Evolutionary conservation across 352 stramenopile species (phyloP), one percentile per base, ranked within the genome.

Genomic region (Phytophthora europaea): DNA sequence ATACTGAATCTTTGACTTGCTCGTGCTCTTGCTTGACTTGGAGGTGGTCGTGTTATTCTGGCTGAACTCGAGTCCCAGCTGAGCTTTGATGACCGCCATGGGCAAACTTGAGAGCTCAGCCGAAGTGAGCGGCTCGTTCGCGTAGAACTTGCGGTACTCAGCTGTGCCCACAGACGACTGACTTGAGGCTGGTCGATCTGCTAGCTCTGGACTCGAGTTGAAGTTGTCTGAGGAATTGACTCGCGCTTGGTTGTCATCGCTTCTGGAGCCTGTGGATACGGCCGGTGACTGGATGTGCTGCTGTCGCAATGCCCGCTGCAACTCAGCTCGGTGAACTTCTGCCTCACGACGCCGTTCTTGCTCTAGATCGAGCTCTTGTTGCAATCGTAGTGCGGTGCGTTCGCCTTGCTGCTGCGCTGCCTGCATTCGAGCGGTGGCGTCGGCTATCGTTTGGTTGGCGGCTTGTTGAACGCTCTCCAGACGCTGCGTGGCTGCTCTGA

Each of bases 81-180:
- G 87, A 13, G 87, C 87, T 26, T 90, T 91, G 69, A 94, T 91
- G 12, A 91, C 62, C 6, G 85, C 84, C 68, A 94, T 88, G 7
- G 87, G 84, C 8, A 94, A 73, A 61, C 75, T 92, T 7, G 87
- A 86, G 13, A 94, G 72, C 60, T 92, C 85, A 0, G 81, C 73
- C n/a, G 87, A 89, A 3, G 80, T 87, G 43, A 91, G 81, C 2
- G 82, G 81, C 57, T 90, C 83, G 57, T 92, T 90, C 2, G 84
- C 76, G 61, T 91, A 93, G 56, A 93, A 93, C 59, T 93, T 93
- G 56, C 76, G 80, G 60, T 73, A 81, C 6, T 75, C 72, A 6
- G 51, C 12, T 28, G 60, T 72, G 4, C 59, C 40, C 48, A 26
- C 47, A 28, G 54, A 52, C 10, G 54, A 26, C 1, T 71, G 61